These are phyloP conservation scores for Bipolaris oryzae DNA, from an alignment of 2,329 filamentous ascomycete species.

Conservation along the genomic window DNA sequence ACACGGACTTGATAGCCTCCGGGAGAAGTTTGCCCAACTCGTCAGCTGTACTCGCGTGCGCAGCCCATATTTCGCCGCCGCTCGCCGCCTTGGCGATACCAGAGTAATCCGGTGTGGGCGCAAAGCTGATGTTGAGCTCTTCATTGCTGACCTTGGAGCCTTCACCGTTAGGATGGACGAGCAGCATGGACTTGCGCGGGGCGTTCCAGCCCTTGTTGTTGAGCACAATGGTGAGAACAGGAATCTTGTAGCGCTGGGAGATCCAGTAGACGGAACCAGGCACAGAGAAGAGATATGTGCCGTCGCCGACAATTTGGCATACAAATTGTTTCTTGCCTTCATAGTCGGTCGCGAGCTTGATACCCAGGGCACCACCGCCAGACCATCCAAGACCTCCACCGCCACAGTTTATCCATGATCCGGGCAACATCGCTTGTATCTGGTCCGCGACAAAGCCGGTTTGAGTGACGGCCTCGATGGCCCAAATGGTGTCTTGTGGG, in stretches of 20 bases:
- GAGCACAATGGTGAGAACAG: slow-evolving; percentile 68
- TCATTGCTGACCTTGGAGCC: slow-evolving; percentile 67
- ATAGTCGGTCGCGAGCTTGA: slow-evolving; percentile 71
- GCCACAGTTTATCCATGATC: slow-evolving; percentile 81
- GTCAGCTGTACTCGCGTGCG: slow-evolving; percentile 61
- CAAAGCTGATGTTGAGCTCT: slow-evolving; percentile 70
- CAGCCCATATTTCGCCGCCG: slow-evolving; percentile 67
- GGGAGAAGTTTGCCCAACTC: slow-evolving; percentile 62
- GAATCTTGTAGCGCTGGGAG: slow-evolving; percentile 67
- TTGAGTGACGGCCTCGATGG: slow-evolving; percentile 79
- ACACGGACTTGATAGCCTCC: slow-evolving; percentile 64
- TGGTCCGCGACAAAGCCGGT: slow-evolving; percentile 72
- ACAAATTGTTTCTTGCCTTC: slow-evolving; percentile 51
- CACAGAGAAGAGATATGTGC: slow-evolving; percentile 69
- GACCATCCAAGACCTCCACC: slow-evolving; percentile 83
- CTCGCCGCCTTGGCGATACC: slow-evolving; percentile 71
- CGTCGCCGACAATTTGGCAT: slow-evolving; percentile 66
- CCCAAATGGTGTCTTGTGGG: slow-evolving; percentile 72
- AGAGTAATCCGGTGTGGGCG: slow-evolving; percentile 69
- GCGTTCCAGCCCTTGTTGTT: slow-evolving; percentile 77
- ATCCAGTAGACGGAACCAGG: slow-evolving; percentile 74
- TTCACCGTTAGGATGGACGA: slow-evolving; percentile 69
- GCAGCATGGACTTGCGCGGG: slow-evolving; percentile 63
- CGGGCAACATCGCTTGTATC: slow-evolving; percentile 69
- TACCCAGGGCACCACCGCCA: slow-evolving; percentile 74